Evolutionary conservation across 1,139 yeast species (phyloP).

Genomic region (Taiozyma onychis): DNA sequence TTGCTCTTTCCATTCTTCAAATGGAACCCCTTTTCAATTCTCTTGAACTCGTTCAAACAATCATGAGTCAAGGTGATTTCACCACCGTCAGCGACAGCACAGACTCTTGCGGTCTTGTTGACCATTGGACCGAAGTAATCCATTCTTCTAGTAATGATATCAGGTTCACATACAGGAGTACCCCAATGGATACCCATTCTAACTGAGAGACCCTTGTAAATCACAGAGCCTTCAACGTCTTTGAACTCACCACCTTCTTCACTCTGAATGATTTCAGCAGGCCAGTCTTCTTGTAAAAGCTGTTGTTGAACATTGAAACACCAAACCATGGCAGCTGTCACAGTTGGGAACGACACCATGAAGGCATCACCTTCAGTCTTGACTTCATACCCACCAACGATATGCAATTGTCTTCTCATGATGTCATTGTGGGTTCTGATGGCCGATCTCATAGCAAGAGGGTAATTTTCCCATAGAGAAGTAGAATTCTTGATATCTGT

Average conservation of each 20-base stretch:
- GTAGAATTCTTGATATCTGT: conserved; percentile 97
- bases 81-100: conserved; percentile 98
- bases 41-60: conserved; percentile 64
- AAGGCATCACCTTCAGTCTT: conserved; percentile 99
- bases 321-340: conserved; percentile 88
- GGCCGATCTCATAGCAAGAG: conserved; percentile 94
- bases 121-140: conserved; percentile 99
- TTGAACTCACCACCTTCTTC: conserved; percentile 80
- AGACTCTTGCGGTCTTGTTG: conserved; percentile 87
- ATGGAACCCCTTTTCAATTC: conserved; percentile 50
- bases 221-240: conserved; percentile 55
- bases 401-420: conserved; percentile 89
- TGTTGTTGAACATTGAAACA: conserved; percentile 90
- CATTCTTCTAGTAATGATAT: conserved; percentile 93
- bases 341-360: conserved; percentile 96
- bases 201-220: conserved; percentile 86
- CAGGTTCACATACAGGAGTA: conserved; percentile 91
- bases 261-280: conserved; percentile 80
- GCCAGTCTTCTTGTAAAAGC: conserved; percentile 87
- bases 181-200: conserved; percentile 99
- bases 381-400: conserved; percentile 96
- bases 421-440: conserved; percentile 89
- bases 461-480: conserved; percentile 85
- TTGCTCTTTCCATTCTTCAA: conserved; percentile 33
- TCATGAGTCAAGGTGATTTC: conserved; percentile 85